phyloP scores from a whole-genome alignment of 768 basidiomycete species.

The Gymnopilus dilepis region DNA sequence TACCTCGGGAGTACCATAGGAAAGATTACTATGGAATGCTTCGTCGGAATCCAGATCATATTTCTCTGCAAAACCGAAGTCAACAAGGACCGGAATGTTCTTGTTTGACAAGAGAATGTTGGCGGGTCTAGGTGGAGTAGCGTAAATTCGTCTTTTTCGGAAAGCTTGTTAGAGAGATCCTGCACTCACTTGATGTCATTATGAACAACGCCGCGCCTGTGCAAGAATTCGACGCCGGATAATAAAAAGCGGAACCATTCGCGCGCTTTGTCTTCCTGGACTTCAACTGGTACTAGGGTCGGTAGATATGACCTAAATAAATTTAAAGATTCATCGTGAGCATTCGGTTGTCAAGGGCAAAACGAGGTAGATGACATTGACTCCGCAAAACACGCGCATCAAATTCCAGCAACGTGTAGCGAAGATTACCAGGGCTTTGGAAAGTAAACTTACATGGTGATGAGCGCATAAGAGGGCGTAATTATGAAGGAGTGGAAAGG shows the following conservation, averaged over 20 bases:
- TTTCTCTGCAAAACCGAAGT: constrained; percentile 95
- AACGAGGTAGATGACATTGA: constrained; percentile 5
- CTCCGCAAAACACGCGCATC: not conserved
- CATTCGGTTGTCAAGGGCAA: constrained; percentile 23
- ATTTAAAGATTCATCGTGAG: constrained; percentile 15
- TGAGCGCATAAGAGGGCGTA: constrained; percentile 87
- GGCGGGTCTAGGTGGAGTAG: constrained; percentile 64
- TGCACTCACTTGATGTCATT: constrained; percentile 90
- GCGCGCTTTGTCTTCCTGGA: constrained; percentile 77
- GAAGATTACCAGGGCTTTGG: not conserved
- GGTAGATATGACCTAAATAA: constrained; percentile 80
- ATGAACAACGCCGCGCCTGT: constrained; percentile 83
- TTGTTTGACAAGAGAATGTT: constrained; percentile 87
- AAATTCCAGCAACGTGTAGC: not conserved
- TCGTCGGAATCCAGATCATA: constrained; percentile 68
- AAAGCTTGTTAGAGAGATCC: not conserved
- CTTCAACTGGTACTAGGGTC: constrained; percentile 86
- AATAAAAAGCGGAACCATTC: constrained; percentile 85
- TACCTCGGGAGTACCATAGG: constrained; percentile 93
- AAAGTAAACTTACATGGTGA: constrained; percentile 76
- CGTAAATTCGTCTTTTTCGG: constrained; percentile 3
- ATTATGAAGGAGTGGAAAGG: constrained; percentile 94
- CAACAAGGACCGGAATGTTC: constrained; percentile 87
- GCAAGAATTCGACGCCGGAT: constrained; percentile 84
- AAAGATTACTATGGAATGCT: constrained; percentile 82